A percentile compares a stretch with the other conserved stretches of the same genome.
Evolutionary conservation across 2,329 filamentous ascomycete species (phyloP).

Genomic region (Xenoacremonium recifei): DNA sequence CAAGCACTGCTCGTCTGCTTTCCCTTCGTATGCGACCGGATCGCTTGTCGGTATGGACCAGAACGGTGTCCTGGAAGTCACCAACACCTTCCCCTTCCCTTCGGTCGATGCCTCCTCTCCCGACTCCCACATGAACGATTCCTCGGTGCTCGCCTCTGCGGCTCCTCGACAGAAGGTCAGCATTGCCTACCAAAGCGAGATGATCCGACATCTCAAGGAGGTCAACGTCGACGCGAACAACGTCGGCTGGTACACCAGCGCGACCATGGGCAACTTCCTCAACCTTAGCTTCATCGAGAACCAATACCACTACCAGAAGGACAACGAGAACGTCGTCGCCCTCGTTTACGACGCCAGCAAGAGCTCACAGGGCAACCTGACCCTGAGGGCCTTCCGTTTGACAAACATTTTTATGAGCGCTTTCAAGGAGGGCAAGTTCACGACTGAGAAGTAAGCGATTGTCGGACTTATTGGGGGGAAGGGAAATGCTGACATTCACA

Average conservation of each 20-base stretch:
- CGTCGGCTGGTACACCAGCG: constrained; percentile 97
- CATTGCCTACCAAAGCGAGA: constrained; percentile 85
- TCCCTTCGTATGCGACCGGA: constrained; percentile 86
- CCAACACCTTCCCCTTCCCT: constrained; percentile 94
- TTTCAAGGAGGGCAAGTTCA: constrained; percentile 97
- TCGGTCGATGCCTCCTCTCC: constrained; percentile 68
- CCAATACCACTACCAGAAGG: constrained; percentile 95
- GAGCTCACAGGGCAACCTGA: constrained; percentile 88
- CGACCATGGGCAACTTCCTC: constrained; percentile 98
- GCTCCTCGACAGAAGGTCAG: constrained; percentile 93
- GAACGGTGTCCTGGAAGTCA: constrained; percentile 79
- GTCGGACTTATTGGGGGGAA: not conserved
- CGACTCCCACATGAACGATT: constrained; percentile 73
- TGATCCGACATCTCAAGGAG: constrained; percentile 94
- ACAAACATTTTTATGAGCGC: constrained; percentile 85
- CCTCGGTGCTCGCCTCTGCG: constrained; percentile 75
- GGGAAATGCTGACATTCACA: constrained; percentile 7
- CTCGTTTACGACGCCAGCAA: constrained; percentile 94
- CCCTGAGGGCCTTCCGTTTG: constrained; percentile 86
- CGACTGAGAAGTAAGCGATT: constrained; percentile 76
- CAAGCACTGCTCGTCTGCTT: constrained; percentile 86
- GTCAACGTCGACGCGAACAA: constrained; percentile 98
- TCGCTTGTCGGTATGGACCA: constrained; percentile 92
- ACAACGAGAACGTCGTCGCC: constrained; percentile 84
- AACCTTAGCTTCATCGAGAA: constrained; percentile 96